Percentiles rank a stretch among this genome's conserved stretches.
Evolutionary conservation across 2,329 filamentous ascomycete species (phyloP).

Genomic region (Zymoseptoria tritici): DNA sequence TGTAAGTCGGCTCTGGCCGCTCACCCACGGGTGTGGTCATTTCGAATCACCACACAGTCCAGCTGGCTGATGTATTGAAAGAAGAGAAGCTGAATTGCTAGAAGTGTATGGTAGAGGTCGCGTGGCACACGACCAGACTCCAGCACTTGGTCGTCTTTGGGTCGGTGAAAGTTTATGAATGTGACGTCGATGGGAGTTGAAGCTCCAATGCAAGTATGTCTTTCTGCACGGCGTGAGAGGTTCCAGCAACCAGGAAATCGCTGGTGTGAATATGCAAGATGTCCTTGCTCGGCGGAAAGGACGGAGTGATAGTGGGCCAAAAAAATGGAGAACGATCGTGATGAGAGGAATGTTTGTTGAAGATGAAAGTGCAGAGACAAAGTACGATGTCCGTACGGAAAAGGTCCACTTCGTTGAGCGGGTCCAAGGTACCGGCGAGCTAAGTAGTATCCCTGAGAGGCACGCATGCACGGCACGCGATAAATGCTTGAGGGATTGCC

Average conservation of each 20-base stretch:
- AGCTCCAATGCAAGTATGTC: not conserved
- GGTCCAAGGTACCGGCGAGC: too few species aligned
- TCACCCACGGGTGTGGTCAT: conserved; percentile 32
- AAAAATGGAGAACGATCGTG: not conserved
- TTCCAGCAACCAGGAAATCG: not conserved
- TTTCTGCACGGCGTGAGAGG: not conserved
- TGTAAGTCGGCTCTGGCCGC: conserved; percentile 28
- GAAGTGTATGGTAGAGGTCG: not conserved
- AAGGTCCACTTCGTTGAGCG: too few species aligned
- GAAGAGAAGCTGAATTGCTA: not conserved
- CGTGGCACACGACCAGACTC: not conserved
- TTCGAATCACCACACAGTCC: not conserved
- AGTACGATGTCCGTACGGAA: too few species aligned
- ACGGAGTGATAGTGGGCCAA: not conserved
- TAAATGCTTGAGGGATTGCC: too few species aligned
- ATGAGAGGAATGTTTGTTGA: not conserved
- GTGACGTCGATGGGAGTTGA: not conserved
- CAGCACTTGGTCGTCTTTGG: conserved; percentile 16
- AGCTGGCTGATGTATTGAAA: not conserved
- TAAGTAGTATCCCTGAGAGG: too few species aligned
- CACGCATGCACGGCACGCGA: too few species aligned
- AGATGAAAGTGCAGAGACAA: not conserved
- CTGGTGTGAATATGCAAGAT: not conserved
- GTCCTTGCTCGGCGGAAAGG: not conserved
- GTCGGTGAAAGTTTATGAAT: not conserved